These are phyloP conservation scores for Galeopsis tetrahit DNA, from an alignment of 257 asterid genomes.

Conservation along the genomic window DNA sequence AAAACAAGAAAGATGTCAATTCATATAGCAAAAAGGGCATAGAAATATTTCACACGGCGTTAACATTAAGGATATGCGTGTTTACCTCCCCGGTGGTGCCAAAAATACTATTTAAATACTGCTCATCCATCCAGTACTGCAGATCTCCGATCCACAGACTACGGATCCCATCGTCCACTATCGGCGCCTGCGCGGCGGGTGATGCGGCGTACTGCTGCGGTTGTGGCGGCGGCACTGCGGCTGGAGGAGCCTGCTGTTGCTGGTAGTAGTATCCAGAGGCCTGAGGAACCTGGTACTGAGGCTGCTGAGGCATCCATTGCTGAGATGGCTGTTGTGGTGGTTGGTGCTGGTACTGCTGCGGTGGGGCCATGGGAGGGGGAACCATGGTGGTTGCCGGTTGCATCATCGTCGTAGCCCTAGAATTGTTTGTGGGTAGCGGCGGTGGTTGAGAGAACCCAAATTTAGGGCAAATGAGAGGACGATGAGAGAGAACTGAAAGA, in stretches of 20 bases:
- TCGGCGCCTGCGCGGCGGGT: constrained; percentile 40
- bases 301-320: constrained; percentile 68
- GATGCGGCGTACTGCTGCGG: constrained; percentile 51
- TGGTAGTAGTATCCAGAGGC: constrained; percentile 68
- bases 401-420: constrained; percentile 51
- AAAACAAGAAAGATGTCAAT: neutral
- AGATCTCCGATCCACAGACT: constrained; percentile 97
- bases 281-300: constrained; percentile 61
- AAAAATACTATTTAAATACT: constrained; percentile 60
- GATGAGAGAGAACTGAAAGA: neutral
- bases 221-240: constrained; percentile 49
- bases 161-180: constrained; percentile 70
- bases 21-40: neutral
- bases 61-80: neutral
- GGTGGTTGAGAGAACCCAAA: constrained; percentile 39
- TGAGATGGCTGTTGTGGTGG: constrained; percentile 56
- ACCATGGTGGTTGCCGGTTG: constrained; percentile 65
- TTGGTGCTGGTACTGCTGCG: constrained; percentile 62
- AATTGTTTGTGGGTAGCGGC: constrained; percentile 19
- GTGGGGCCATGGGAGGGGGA: constrained; percentile 65
- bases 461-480: constrained; percentile 31
- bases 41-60: neutral
- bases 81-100: constrained; percentile 73
- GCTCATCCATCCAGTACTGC: constrained; percentile 95
- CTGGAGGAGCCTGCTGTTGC: constrained; percentile 48